Conservation (phyloP, 177 flowering plant genomes). For the Vitis hybrid region DNA sequence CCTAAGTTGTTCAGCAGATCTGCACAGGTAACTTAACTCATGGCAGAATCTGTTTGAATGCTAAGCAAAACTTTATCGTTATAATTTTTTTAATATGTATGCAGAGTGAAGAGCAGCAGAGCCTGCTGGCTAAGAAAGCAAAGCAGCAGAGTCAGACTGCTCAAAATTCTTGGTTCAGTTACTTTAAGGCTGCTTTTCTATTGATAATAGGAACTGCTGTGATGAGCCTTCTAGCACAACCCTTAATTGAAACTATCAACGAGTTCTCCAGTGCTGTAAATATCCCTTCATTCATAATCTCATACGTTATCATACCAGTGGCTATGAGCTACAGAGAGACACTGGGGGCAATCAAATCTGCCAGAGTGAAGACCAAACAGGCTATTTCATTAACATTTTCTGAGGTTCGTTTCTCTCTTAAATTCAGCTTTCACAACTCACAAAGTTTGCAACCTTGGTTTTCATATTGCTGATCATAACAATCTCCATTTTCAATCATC, state of each 20-base stretch:
- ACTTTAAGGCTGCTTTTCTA: slow-evolving; percentile 24
- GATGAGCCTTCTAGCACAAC: slow-evolving; percentile 27
- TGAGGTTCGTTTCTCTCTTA: slow-evolving; percentile 22
- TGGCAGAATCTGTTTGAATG: neutral
- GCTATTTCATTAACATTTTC: slow-evolving; percentile 41
- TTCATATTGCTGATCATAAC: too few species aligned
- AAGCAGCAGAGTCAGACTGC: neutral
- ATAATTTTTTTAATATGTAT: neutral
- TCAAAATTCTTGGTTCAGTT: slow-evolving; percentile 20
- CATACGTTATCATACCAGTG: slow-evolving; percentile 42
- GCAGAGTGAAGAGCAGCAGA: slow-evolving; percentile 23
- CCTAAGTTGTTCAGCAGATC: neutral
- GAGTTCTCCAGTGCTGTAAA: slow-evolving; percentile 29
- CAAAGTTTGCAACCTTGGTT: too few species aligned
- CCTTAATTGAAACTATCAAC: slow-evolving; percentile 29
- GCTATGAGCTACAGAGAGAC: slow-evolving; percentile 35
- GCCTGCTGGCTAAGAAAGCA: neutral
- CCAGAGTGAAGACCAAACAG: slow-evolving; percentile 30
- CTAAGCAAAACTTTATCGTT: too few species aligned
- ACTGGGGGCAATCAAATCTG: slow-evolving; percentile 28
- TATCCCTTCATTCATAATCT: slow-evolving; percentile 34
- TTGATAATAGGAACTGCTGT: slow-evolving; percentile 38
- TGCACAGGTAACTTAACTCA: neutral
- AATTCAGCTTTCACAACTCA: neutral
- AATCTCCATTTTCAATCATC: too few species aligned